phyloP scores from a whole-genome alignment of 106 monocot genomes.

The Allium sativum region DNA sequence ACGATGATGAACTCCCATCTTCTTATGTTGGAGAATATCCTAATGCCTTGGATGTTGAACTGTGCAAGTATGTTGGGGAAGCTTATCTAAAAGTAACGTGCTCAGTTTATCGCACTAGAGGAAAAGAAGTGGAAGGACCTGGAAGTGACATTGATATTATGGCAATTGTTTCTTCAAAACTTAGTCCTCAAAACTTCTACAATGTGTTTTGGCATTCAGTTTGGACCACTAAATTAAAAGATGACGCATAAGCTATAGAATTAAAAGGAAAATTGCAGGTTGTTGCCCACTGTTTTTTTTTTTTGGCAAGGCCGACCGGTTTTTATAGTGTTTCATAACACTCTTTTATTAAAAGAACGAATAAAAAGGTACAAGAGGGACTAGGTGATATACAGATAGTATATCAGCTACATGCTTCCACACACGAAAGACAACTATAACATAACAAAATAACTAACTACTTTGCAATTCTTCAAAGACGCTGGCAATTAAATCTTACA shows the following conservation, averaged over 20 bases:
- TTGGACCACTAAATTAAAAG: constrained; percentile 78
- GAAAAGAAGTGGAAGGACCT: constrained; percentile 80
- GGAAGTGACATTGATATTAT: constrained; percentile 59
- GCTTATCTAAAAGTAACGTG: constrained; percentile 67
- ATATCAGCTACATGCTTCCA: too few relatives aligned
- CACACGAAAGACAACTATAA: too few relatives aligned
- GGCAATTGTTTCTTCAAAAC: constrained; percentile 68
- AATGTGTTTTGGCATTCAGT: constrained; percentile 88
- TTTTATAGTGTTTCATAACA: too few relatives aligned
- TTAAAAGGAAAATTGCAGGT: constrained; percentile 76
- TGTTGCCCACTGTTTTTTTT: too few relatives aligned
- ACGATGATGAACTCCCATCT: constrained; percentile 85
- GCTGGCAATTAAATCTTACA: too few relatives aligned
- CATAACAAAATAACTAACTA: too few relatives aligned
- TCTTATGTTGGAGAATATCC: constrained; percentile 76
- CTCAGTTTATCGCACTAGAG: constrained; percentile 83
- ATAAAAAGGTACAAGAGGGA: too few relatives aligned
- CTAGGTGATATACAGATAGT: too few relatives aligned
- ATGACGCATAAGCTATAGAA: constrained; percentile 59
- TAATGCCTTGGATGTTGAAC: constrained; percentile 64
- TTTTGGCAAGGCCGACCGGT: too few relatives aligned
- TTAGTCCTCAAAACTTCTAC: constrained; percentile 91
- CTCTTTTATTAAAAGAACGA: too few relatives aligned
- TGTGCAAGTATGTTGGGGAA: constrained; percentile 80
- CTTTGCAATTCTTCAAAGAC: too few relatives aligned